A percentile compares a stretch with the other conserved stretches of the same genome.
Conservation (phyloP, 2,329 filamentous ascomycete genomes). For the Aspergillus pseudonomiae region DNA sequence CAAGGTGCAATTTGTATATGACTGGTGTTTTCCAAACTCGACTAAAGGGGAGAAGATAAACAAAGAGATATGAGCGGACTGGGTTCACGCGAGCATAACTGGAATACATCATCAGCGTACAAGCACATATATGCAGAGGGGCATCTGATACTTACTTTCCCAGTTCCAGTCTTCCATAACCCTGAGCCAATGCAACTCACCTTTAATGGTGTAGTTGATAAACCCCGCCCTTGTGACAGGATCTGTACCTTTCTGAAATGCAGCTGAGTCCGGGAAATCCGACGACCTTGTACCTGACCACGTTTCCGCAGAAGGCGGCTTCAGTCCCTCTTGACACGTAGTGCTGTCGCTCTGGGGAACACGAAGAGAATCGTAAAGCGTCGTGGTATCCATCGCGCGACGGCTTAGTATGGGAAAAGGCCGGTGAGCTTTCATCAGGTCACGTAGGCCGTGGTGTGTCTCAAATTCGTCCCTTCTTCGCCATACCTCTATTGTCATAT, state of each 20-base stretch:
- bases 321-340: neutral
- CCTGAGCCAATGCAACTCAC: neutral
- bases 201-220: neutral
- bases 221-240: constrained; percentile 2
- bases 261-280: neutral
- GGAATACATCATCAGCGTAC: neutral
- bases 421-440: neutral
- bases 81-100: neutral
- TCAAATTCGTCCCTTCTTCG: neutral
- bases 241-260: neutral
- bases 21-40: neutral
- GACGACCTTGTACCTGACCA: neutral
- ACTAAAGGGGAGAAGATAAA: neutral
- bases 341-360: neutral
- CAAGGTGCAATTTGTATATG: neutral
- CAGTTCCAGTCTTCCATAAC: constrained; percentile 1
- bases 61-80: neutral
- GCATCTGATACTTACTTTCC: neutral
- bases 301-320: neutral
- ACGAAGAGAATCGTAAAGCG: neutral
- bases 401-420: neutral
- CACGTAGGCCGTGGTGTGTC: neutral
- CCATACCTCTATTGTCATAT: neutral
- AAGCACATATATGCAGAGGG: neutral
- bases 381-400: neutral